Conservation (phyloP, 2,329 filamentous ascomycete genomes). For the Aspergillus aculeatus region DNA sequence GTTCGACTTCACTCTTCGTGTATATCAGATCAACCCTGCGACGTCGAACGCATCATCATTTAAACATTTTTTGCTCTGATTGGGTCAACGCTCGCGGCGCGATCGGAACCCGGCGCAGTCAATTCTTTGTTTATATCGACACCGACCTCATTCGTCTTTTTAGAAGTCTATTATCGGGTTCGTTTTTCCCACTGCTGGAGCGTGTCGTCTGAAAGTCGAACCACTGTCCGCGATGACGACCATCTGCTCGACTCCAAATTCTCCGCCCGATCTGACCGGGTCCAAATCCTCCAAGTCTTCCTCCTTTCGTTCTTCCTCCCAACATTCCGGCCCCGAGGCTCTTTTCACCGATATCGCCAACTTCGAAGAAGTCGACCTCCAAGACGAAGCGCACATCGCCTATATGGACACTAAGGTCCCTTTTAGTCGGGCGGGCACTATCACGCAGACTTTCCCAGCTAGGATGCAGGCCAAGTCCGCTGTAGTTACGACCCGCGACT, state of each 20-base stretch:
- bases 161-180: not conserved
- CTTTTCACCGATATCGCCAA: constrained; percentile 72
- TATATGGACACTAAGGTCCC: constrained; percentile 32
- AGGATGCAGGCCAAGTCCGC: constrained; percentile 30
- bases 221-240: constrained; percentile 40
- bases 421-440: constrained; percentile 28
- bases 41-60: not conserved
- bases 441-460: constrained; percentile 27
- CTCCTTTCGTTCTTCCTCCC: constrained; percentile 76
- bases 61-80: constrained; percentile 3
- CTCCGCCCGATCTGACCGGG: constrained; percentile 73
- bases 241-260: constrained; percentile 57
- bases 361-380: constrained; percentile 91
- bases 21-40: constrained; percentile 9
- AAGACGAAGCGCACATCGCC: constrained; percentile 59
- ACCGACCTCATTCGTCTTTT: not conserved
- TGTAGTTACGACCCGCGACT: constrained; percentile 32
- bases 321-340: constrained; percentile 66
- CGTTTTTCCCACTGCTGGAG: not conserved
- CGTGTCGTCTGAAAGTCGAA: constrained; percentile 10
- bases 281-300: constrained; percentile 92
- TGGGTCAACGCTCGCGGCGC: constrained; percentile 12
- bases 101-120: constrained; percentile 5
- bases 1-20: not conserved
- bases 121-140: not conserved